Base-by-base conservation (phyloP, 257 asterid genomes). In the Solanum clarkiae region DNA sequence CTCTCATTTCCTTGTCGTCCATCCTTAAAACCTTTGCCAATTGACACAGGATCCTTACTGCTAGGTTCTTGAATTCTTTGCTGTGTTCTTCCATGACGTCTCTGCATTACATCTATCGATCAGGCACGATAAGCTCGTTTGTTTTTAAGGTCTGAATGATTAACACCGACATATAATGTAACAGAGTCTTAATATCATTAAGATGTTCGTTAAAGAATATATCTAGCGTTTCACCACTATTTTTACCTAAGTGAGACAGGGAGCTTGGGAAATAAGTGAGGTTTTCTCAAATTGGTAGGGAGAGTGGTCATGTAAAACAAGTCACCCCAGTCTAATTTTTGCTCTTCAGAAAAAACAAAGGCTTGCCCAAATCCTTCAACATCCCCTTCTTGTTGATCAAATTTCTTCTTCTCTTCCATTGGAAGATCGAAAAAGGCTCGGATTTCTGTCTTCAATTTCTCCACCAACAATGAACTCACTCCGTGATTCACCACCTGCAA, bases 1-100 rank as follows among this genome's bases (percentile, higher is more conserved):
- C 86, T 53, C 20, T 70, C 70, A 91, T 85, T 85, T 92, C 93
- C 15, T 55, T 87, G 6, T 84, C 87, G 5, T 90, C 89, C 86
- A 92, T 92, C 80, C 71, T 84, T 49, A 92, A 56, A 16, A 89
- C 91, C 87, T 88, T 88, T 20, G 88, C 91, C 91, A 92, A 84
- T 79, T 88, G 84, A 32, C 86, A 83, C 20, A 91, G 29, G 36
- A 92, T 72, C 11, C 49, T 84, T 68, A 81, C 60, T 56, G 93
- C 90, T 42, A 92, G 68, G 56, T 83, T 85, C 81, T 87, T 89
- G 69, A 86, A 75, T 85, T 90, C 92, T 16, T 14, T 22, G 11
- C 88, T 85, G 88, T 92, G 89, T 26, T 72, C 80, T 51, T 88
- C 91, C 86, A 90, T 15, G 49, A 59, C 81, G 57, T 90, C 90